Percentiles rank a stretch among this genome's conserved stretches.
Evolutionary conservation across 1,139 yeast species (phyloP).

Genomic region (Lodderomyces orthopsilosis): DNA sequence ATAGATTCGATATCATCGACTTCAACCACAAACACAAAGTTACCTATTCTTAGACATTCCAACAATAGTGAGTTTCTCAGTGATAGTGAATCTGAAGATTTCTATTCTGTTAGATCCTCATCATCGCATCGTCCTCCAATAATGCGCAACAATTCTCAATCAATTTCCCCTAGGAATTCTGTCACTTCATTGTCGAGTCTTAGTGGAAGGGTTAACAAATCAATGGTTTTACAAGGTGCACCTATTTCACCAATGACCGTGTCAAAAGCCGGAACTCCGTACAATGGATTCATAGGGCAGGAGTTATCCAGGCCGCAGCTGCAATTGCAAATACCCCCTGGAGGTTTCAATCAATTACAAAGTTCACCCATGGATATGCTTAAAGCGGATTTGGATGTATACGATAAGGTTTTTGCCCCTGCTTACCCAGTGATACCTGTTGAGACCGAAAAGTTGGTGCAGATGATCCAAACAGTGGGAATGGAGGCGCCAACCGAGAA

Average conservation of each 20-base stretch:
- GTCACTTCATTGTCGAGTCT: conserved; percentile 44
- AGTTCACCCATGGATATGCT: conserved; percentile 15
- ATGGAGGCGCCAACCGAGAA: conserved; percentile 31
- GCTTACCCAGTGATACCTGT: conserved; percentile 59
- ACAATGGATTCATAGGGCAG: background rate
- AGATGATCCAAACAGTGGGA: conserved; percentile 15
- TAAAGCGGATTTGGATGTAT: conserved; percentile 27
- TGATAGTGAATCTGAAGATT: conserved; percentile 42
- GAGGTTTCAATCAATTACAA: conserved; percentile 7
- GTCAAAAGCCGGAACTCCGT: conserved; percentile 11
- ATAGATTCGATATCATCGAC: conserved; percentile 20
- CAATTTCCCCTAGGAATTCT: conserved; percentile 47
- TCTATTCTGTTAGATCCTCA: conserved; percentile 30
- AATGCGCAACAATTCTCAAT: conserved; percentile 23
- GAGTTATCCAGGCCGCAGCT: conserved; percentile 2
- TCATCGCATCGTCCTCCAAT: conserved; percentile 30
- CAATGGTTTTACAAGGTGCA: conserved; percentile 15
- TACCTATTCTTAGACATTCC: conserved; percentile 30
- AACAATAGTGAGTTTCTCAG: conserved; percentile 24
- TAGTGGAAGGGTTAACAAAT: conserved; percentile 40
- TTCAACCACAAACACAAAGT: conserved; percentile 32
- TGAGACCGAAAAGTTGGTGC: conserved; percentile 29
- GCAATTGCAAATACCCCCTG: conserved; percentile 8
- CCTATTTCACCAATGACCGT: conserved; percentile 13
- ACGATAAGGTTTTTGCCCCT: conserved; percentile 53